phyloP scores from a whole-genome alignment of 306 rosid species.

The Vicia sativa region DNA sequence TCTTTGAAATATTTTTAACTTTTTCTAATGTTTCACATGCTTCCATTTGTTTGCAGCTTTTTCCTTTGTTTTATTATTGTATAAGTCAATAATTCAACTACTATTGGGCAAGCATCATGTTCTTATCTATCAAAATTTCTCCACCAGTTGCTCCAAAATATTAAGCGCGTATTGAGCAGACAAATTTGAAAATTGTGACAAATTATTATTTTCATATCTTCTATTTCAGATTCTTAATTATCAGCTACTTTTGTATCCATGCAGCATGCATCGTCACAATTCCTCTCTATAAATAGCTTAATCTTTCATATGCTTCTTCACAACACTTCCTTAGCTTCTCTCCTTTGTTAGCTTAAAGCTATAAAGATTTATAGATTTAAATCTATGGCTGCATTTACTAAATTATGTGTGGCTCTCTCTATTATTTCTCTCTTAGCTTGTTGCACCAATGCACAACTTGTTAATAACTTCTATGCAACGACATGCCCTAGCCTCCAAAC shows the following conservation, averaged over 20 bases:
- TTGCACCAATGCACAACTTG: slow-evolving; percentile 60
- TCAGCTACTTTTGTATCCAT: slow-evolving; percentile 3
- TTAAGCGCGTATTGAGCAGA: slow-evolving; percentile 1
- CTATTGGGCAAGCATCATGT: too few relatives aligned
- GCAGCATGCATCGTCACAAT: slow-evolving; percentile 24
- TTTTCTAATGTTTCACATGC: not conserved
- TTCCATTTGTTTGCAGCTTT: slow-evolving; percentile 4
- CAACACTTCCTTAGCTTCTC: not conserved
- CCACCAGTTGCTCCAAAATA: not conserved
- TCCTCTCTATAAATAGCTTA: slow-evolving; percentile 17
- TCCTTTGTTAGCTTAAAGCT: not conserved
- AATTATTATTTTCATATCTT: not conserved
- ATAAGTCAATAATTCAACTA: too few relatives aligned
- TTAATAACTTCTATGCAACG: slow-evolving; percentile 52
- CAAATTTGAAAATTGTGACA: slow-evolving; percentile 26
- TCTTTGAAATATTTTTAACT: not conserved
- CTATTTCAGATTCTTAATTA: not conserved
- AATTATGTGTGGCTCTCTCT: slow-evolving; percentile 28
- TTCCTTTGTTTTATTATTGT: too few relatives aligned
- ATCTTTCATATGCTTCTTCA: slow-evolving; percentile 26
- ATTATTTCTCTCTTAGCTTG: slow-evolving; percentile 42
- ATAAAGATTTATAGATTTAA: not conserved
- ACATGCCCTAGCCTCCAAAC: slow-evolving; percentile 59
- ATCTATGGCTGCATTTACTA: slow-evolving; percentile 34
- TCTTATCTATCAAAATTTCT: not conserved